These are phyloP conservation scores for Xylariaceae sp. DNA, from an alignment of 2,329 filamentous ascomycete genomes.

Conservation along the genomic window DNA sequence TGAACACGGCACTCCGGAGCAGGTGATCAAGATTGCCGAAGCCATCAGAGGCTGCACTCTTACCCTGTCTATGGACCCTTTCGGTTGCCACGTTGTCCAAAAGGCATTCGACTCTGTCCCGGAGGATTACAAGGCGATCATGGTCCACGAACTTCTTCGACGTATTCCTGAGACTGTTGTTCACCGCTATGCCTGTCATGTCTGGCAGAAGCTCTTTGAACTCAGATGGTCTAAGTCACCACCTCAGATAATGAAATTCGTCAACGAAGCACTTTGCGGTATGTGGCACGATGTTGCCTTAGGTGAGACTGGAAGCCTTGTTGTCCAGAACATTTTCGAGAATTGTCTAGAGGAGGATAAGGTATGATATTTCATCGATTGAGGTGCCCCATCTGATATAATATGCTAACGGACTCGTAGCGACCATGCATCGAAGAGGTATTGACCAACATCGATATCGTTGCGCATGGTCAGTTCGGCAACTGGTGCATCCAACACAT, in stretches of 20 bases:
- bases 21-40: constrained; percentile 90
- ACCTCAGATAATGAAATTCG: constrained; percentile 96
- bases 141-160: constrained; percentile 96
- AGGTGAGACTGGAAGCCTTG: constrained; percentile 93
- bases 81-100: constrained; percentile 96
- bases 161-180: constrained; percentile 97
- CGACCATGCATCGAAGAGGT: constrained; percentile 97
- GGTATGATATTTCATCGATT: constrained; percentile 46
- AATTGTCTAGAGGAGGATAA: constrained; percentile 99
- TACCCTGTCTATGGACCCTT: constrained; percentile 95
- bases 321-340: constrained; percentile 99
- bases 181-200: constrained; percentile 96
- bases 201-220: constrained; percentile 99
- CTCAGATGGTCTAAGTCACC: constrained; percentile 91
- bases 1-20: constrained; percentile 91
- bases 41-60: constrained; percentile 91
- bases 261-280: constrained; percentile 87
- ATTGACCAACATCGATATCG: constrained; percentile 87
- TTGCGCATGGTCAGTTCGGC: constrained; percentile 95
- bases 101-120: constrained; percentile 98
- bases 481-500: constrained; percentile 99
- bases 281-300: constrained; percentile 99
- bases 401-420: constrained; percentile 42
- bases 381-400: not conserved
- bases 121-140: constrained; percentile 94